phyloP scores from a whole-genome alignment of 163 green algal species.

The Scenedesmus sp. region DNA sequence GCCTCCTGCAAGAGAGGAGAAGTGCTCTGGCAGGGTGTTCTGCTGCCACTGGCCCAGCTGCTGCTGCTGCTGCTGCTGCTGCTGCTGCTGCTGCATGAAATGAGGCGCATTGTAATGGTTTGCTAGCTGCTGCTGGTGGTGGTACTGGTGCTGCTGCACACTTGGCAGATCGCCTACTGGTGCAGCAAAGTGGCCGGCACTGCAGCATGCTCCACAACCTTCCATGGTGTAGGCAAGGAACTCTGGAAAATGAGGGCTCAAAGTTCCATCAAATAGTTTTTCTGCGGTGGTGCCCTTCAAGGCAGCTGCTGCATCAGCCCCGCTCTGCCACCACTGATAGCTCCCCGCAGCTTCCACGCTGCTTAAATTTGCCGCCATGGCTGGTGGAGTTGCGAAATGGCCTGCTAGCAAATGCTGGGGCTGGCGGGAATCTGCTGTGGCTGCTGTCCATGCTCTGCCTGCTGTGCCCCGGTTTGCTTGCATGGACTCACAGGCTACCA shows the following conservation, averaged over 20 bases:
- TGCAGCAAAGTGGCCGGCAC: not conserved
- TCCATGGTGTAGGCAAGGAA: not conserved
- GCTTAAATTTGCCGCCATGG: not conserved
- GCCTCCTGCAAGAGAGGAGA: not conserved
- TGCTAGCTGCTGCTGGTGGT: not conserved
- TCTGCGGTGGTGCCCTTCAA: not conserved
- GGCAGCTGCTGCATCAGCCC: not conserved
- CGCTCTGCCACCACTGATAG: not conserved
- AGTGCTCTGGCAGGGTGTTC: not conserved
- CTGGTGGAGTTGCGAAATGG: not conserved
- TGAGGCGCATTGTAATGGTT: not conserved
- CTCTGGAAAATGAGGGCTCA: not conserved
- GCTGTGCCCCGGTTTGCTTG: not conserved
- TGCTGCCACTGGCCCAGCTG: not conserved
- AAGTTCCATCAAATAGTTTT: not conserved
- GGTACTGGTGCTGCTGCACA: not conserved
- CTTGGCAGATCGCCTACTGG: not conserved
- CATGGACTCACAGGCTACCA: not conserved
- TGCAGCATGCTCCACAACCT: not conserved
- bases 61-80: not conserved
- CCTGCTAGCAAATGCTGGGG: not conserved
- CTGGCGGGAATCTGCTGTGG: not conserved
- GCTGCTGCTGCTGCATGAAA: not conserved
- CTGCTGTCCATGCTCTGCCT: constrained; percentile 2
- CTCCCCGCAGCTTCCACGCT: not conserved